phyloP scores from a whole-genome alignment of 305 asterid species.

The Petunia hybrid region DNA sequence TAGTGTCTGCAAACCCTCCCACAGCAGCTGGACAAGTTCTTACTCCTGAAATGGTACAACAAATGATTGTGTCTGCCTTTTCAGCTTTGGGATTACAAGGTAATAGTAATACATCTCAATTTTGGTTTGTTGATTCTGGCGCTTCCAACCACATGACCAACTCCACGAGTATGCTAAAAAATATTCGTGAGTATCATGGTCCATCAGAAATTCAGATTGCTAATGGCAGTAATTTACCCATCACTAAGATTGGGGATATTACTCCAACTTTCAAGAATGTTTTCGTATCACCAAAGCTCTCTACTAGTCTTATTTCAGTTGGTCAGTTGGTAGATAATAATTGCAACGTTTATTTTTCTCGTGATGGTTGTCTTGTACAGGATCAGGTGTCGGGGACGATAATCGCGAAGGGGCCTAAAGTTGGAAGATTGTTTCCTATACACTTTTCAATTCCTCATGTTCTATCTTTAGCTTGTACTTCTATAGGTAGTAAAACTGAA shows the following conservation, averaged over 20 bases:
- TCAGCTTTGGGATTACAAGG: too few relatives aligned
- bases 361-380: background rate
- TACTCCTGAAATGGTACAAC: too few relatives aligned
- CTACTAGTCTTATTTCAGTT: constrained; percentile 13
- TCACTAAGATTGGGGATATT: background rate
- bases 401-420: constrained; percentile 19
- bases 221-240: background rate
- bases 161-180: background rate
- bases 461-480: background rate
- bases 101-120: too few relatives aligned
- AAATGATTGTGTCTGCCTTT: too few relatives aligned
- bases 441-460: background rate
- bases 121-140: too few relatives aligned
- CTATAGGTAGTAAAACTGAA: background rate
- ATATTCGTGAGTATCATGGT: background rate
- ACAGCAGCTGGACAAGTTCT: too few relatives aligned
- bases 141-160: constrained; percentile 9
- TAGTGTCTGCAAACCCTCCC: too few relatives aligned
- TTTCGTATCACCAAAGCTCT: constrained; percentile 1
- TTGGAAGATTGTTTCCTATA: background rate
- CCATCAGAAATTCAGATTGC: background rate
- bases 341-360: background rate
- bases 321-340: background rate
- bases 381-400: constrained; percentile 13
- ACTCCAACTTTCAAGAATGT: background rate